phyloP scores from a whole-genome alignment of 2,329 filamentous ascomycete species.

The Aphanoascus verrucosus region DNA sequence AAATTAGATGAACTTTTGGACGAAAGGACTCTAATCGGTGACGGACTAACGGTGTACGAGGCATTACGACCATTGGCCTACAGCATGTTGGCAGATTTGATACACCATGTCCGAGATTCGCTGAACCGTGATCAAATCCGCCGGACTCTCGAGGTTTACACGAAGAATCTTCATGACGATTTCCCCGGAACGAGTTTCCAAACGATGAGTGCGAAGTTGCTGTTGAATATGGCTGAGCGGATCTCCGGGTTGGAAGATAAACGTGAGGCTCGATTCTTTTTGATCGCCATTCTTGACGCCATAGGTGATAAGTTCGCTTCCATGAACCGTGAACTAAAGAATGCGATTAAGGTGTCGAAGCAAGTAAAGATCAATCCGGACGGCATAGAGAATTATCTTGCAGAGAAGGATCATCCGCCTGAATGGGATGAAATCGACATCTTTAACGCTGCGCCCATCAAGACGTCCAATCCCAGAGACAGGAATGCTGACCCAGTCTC shows the following conservation, averaged over 20 bases:
- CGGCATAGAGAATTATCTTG: constrained; percentile 68
- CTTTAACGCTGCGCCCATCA: constrained; percentile 91
- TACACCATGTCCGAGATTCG: constrained; percentile 91
- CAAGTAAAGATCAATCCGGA: constrained; percentile 59
- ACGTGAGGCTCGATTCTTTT: constrained; percentile 82
- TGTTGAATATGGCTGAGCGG: constrained; percentile 96
- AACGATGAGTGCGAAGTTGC: constrained; percentile 95
- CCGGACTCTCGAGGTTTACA: constrained; percentile 94
- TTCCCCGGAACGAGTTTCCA: constrained; percentile 98
- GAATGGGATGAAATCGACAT: constrained; percentile 99
- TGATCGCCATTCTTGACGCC: constrained; percentile 94
- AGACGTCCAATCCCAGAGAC: constrained; percentile 82
- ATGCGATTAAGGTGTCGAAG: constrained; percentile 85
- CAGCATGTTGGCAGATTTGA: constrained; percentile 95
- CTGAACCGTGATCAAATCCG: constrained; percentile 82
- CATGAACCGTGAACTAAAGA: constrained; percentile 94
- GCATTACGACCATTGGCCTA: constrained; percentile 92
- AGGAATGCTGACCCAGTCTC: constrained; percentile 79
- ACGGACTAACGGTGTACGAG: constrained; percentile 92
- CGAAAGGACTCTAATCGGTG: constrained; percentile 85
- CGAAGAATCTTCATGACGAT: constrained; percentile 85
- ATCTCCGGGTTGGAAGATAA: constrained; percentile 92
- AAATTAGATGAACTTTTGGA: constrained; percentile 95
- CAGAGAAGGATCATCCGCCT: constrained; percentile 66
- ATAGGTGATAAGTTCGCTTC: constrained; percentile 96